These are phyloP conservation scores for Lipomyces mesembrius DNA, from an alignment of 805 yeast species.

Conservation along the genomic window DNA sequence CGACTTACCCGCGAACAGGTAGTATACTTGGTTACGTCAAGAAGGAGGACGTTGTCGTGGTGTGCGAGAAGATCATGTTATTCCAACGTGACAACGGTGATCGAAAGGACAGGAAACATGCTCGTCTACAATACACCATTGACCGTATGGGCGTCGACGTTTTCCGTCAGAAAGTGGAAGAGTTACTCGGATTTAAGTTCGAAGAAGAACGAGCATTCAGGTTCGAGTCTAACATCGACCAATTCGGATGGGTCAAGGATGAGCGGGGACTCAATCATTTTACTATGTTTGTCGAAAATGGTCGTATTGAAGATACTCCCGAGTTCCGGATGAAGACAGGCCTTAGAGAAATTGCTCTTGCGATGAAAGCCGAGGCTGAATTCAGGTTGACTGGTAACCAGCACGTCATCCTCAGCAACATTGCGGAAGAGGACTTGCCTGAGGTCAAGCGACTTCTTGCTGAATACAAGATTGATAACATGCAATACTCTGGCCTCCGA, in stretches of 20 bases:
- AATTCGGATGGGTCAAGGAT: conserved; percentile 79
- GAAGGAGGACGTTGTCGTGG: conserved; percentile 69
- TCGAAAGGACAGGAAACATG: conserved; percentile 94
- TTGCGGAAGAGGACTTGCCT: conserved; percentile 71
- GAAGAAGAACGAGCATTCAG: conserved; percentile 71
- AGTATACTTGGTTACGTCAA: conserved; percentile 78
- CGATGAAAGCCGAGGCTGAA: conserved; percentile 72
- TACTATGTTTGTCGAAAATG: conserved; percentile 93
- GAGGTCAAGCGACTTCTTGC: conserved; percentile 66
- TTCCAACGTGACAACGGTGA: conserved; percentile 96
- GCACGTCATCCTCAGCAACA: conserved; percentile 77
- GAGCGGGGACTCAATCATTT: conserved; percentile 78
- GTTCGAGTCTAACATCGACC: conserved; percentile 85
- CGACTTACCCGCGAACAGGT: conserved; percentile 95
- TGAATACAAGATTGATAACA: conserved; percentile 80
- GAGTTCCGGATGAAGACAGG: conserved; percentile 91
- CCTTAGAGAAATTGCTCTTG: conserved; percentile 74
- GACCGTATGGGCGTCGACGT: conserved; percentile 89
- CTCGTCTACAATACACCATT: conserved; percentile 94
- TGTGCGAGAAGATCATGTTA: conserved; percentile 88
- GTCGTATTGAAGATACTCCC: conserved; percentile 91
- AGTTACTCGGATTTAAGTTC: conserved; percentile 74
- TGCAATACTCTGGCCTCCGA: conserved; percentile 80
- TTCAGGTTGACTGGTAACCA: conserved; percentile 96
- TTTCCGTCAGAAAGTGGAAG: conserved; percentile 81